Evolutionary conservation across 2,329 filamentous ascomycete species (phyloP).

Genomic region (Colletotrichum sp.): DNA sequence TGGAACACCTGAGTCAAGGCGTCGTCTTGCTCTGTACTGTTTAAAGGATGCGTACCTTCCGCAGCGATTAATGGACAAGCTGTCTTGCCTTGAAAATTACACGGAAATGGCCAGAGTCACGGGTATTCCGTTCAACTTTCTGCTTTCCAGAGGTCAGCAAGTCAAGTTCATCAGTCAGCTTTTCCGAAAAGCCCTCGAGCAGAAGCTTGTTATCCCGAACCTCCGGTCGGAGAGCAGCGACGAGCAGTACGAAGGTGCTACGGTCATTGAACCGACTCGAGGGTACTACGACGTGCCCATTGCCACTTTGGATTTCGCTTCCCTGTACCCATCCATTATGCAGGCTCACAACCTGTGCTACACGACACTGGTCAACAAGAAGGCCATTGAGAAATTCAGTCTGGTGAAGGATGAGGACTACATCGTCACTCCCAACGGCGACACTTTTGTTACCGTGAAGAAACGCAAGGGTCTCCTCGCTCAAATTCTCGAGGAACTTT

Average conservation of each 20-base stretch:
- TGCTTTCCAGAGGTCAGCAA: slow-evolving; percentile 91
- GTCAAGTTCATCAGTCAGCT: slow-evolving; percentile 98
- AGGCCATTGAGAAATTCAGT: slow-evolving; percentile 74
- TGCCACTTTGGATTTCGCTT: slow-evolving; percentile 97
- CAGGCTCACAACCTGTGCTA: slow-evolving; percentile 99
- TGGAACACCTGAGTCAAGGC: slow-evolving; percentile 89
- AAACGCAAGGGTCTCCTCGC: slow-evolving; percentile 90
- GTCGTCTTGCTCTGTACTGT: slow-evolving; percentile 93
- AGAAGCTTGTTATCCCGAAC: slow-evolving; percentile 94
- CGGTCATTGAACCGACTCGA: slow-evolving; percentile 93
- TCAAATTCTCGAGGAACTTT: slow-evolving; percentile 93
- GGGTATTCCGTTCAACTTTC: slow-evolving; percentile 94
- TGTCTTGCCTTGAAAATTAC: slow-evolving; percentile 98
- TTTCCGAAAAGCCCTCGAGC: slow-evolving; percentile 91
- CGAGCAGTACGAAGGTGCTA: slow-evolving; percentile 96
- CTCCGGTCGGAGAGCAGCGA: slow-evolving; percentile 72
- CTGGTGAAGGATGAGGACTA: slow-evolving; percentile 93
- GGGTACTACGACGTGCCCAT: slow-evolving; percentile 96
- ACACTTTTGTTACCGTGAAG: slow-evolving; percentile 88
- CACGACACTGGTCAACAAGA: slow-evolving; percentile 87
- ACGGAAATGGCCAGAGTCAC: slow-evolving; percentile 99
- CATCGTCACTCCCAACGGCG: slow-evolving; percentile 92
- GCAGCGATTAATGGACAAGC: slow-evolving; percentile 92
- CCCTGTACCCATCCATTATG: slow-evolving; percentile 97
- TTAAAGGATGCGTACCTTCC: slow-evolving; percentile 97